These are phyloP conservation scores for Fusarium temperatum DNA, from an alignment of 2,329 filamentous ascomycete genomes.

Conservation along the genomic window DNA sequence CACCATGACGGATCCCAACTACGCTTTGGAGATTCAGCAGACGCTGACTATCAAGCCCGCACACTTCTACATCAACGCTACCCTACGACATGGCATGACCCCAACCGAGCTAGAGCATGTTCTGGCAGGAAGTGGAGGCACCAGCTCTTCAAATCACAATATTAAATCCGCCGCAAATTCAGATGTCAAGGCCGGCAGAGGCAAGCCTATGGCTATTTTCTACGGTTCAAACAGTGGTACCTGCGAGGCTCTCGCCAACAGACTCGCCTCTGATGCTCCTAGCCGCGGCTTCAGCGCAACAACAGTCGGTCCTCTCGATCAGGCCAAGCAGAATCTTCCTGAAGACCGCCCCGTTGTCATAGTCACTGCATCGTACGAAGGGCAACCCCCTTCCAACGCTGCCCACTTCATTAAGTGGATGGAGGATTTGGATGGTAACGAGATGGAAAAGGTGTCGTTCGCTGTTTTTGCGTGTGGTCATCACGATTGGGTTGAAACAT, in stretches of 20 bases:
- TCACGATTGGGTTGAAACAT: constrained; percentile 68
- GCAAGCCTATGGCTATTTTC: constrained; percentile 67
- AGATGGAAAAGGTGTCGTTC: constrained; percentile 66
- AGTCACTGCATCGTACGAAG: constrained; percentile 78
- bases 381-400: constrained; percentile 78
- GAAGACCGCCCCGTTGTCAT: constrained; percentile 70
- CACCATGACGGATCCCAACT: constrained; percentile 64
- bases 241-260: constrained; percentile 74
- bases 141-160: constrained; percentile 7
- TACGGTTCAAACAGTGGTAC: constrained; percentile 81
- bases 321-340: constrained; percentile 67
- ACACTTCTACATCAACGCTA: constrained; percentile 69
- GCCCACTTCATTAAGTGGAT: constrained; percentile 75
- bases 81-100: constrained; percentile 58
- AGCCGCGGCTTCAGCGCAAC: constrained; percentile 67
- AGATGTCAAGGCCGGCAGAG: constrained; percentile 9
- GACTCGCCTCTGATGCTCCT: constrained; percentile 67
- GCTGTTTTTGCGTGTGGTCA: constrained; percentile 76
- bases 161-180: constrained; percentile 4
- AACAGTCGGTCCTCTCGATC: constrained; percentile 66
- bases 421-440: constrained; percentile 54
- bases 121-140: constrained; percentile 43
- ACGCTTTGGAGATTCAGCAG: constrained; percentile 63
- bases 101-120: constrained; percentile 58
- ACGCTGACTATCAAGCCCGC: constrained; percentile 71